Conservation (phyloP, 1,139 yeast species). For the Taphrina communis region DNA sequence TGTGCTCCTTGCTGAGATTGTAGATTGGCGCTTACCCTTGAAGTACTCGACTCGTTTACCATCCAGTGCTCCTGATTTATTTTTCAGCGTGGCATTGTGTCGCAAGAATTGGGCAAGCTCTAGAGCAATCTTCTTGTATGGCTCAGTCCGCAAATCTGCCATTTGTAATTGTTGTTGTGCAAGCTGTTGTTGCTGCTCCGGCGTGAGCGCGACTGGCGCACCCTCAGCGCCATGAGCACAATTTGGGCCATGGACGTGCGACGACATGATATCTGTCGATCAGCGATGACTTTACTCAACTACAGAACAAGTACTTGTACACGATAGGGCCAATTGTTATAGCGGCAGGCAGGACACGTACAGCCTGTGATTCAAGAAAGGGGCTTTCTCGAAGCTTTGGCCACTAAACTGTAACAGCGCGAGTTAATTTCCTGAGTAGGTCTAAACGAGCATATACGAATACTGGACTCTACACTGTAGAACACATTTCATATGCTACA, state of each 20-base stretch:
- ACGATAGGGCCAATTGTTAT: too few species aligned
- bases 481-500: too few species aligned
- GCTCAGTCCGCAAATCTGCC: slow-evolving; percentile 36
- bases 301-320: too few species aligned
- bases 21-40: slow-evolving; percentile 56
- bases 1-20: neutral
- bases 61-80: slow-evolving; percentile 76
- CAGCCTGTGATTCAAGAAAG: too few species aligned
- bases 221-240: slow-evolving; percentile 54
- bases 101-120: slow-evolving; percentile 76
- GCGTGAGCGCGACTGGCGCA: slow-evolving; percentile 67
- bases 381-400: too few species aligned
- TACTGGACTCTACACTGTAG: too few species aligned
- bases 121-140: slow-evolving; percentile 52
- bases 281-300: neutral
- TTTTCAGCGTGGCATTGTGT: slow-evolving; percentile 68
- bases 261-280: slow-evolving; percentile 6
- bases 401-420: too few species aligned
- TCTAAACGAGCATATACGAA: too few species aligned
- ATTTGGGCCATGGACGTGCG: slow-evolving; percentile 30
- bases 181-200: slow-evolving; percentile 53
- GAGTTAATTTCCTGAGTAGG: too few species aligned
- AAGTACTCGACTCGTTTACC: slow-evolving; percentile 79
- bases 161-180: slow-evolving; percentile 32
- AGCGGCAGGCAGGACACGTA: too few species aligned